phyloP scores from a whole-genome alignment of 2,329 filamentous ascomycete species.

The Epichloe gansuensis region DNA sequence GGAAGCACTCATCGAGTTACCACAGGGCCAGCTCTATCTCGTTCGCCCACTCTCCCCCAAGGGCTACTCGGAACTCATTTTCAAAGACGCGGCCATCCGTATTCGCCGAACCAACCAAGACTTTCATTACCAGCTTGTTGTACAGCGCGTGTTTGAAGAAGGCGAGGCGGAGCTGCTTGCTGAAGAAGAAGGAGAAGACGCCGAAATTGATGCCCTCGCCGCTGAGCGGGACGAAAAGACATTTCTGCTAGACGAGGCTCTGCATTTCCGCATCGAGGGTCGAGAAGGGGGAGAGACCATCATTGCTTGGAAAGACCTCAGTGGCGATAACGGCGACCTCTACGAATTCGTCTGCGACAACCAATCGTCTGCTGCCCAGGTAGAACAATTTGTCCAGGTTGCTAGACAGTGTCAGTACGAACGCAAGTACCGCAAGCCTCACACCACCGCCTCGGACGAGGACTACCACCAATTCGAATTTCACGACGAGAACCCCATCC shows the following conservation, averaged over 20 bases:
- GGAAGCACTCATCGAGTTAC: conserved; percentile 85
- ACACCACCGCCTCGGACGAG: conserved; percentile 66
- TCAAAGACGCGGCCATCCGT: conserved; percentile 87
- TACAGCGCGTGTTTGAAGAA: conserved; percentile 94
- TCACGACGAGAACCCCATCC: conserved; percentile 48
- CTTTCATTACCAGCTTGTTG: conserved; percentile 92
- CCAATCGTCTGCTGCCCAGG: conserved; percentile 54
- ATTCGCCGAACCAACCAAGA: conserved; percentile 90
- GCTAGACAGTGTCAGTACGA: conserved; percentile 96
- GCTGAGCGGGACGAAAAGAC: conserved; percentile 92
- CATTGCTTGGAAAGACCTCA: conserved; percentile 88
- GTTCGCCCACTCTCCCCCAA: conserved; percentile 92
- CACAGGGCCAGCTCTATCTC: conserved; percentile 93
- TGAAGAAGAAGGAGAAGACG: conserved; percentile 80
- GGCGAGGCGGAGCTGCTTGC: conserved; percentile 85
- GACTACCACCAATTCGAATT: conserved; percentile 80
- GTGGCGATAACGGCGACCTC: conserved; percentile 85
- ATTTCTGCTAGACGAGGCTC: conserved; percentile 82
- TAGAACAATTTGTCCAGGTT: conserved; percentile 67
- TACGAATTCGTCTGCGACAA: conserved; percentile 94
- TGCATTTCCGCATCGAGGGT: conserved; percentile 77
- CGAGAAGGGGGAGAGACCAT: conserved; percentile 72
- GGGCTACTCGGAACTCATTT: conserved; percentile 96
- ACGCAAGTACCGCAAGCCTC: conserved; percentile 73
- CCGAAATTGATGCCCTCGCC: conserved; percentile 57